Evolutionary conservation across 2,329 filamentous ascomycete species (phyloP), one percentile per base, ranked within the genome.

Genomic region (Hirsutella thompsonii): DNA sequence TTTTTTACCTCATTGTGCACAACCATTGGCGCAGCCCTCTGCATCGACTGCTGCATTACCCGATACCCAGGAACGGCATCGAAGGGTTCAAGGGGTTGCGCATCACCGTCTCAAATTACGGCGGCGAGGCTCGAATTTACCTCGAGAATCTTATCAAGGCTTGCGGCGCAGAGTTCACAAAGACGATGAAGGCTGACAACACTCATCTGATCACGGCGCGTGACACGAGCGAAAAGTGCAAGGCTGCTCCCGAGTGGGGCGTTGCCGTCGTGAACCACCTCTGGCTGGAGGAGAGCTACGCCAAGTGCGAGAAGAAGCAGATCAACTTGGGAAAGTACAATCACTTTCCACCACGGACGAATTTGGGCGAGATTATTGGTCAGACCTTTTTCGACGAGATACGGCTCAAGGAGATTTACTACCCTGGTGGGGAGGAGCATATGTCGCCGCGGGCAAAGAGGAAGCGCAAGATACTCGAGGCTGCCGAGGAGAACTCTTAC

Each of bases 241-340:
- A 83, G 30, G 92, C 92, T 1, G 92, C 92, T 0, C 76, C 78
- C 46, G 92, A 96, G 62, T 98, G 92, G 92, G 82, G 83, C 40
- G 81, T 96, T 41, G 68, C 87, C 42, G 82, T 94, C 52, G 69
- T 94, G 52, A 98, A 96, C 58, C 92, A 98, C 57, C 70, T 98
- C 1, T 98, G 92, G 92, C 73, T 98, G 36, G 92, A 98, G 60
- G 92, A 98, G 55, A 93, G 88, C 60, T 98, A 96, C 55, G 87
- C 90, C 2, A 87, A 83, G 56, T 94, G 88, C 66, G 74, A 83
- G 54, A 67, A 82, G 43, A 82, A 86, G 56, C 75, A 76, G 1
- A 64, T 89, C 19, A 82, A 83, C 4, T 76, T 84, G 39, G 68
- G 74, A 8, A 81, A 82, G 47, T 98, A 94, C 56, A 86, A 75